Evolutionary conservation across 2,329 filamentous ascomycete species (phyloP), one percentile per base, ranked within the genome.

Genomic region (Diaporthe ampelina): DNA sequence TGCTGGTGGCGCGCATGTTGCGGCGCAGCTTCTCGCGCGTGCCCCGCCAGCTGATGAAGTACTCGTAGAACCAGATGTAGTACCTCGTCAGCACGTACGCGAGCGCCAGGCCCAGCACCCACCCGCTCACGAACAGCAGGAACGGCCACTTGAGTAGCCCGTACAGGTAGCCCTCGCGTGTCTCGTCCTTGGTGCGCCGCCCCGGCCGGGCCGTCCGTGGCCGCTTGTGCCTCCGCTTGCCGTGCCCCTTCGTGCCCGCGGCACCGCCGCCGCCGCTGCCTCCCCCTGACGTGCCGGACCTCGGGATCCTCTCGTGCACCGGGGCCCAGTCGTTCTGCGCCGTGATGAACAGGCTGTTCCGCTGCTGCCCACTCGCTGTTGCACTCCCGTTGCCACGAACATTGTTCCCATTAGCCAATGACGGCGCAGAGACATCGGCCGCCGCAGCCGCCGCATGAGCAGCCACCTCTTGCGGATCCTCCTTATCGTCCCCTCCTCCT

Each of bases 251-350:
- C 81, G 74, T 80, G 81, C 56, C 78, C 76, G 75, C 82, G 82
- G 71, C 82, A 79, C 74, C 87, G 86, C 29, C 77, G 75, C 17
- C 52, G n/a, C 13, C 29, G 5, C 24, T 32, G 26, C 63, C 63
- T 40, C 48, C 63, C 26, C 48, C 48, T 40, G 63, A 68, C 7
- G 56, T 74, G 40, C 74, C 74, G 26, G 73, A 21, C 21, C 79
- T 77, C 67, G 76, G 37, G 29, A 95, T 88, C 73, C 90, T 92
- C 81, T 96, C 91, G 78, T 94, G 92, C 17, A 98, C 91, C 0
- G 97, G 97, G 21, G 94, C 92, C 97, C 97, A 99, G 86, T 99
- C 97, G 82, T 97, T 97, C 81, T 97, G 91, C 54, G 97, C 96
- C 4, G 94, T 94, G 79, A 98, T 94, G 81, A 95, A 95, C 67